Evolutionary conservation across 176 grass and related monocot species (phyloP), one percentile per base, ranked within the genome.

Genomic region (Ensete ventricosum): DNA sequence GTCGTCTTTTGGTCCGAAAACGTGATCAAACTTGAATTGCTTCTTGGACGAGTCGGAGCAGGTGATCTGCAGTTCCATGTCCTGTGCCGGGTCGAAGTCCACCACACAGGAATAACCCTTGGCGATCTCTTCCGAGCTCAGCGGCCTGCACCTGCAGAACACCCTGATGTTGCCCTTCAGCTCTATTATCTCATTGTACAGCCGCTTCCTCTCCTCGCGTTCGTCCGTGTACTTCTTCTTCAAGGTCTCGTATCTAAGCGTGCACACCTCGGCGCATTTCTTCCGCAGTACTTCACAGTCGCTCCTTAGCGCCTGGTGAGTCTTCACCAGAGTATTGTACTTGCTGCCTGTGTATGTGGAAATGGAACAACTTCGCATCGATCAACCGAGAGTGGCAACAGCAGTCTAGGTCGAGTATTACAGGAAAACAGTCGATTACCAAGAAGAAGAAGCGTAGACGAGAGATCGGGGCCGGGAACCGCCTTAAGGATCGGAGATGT

Each of bases 81-180:
- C 88, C 11, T 72, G 86, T 50, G 76, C 84, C 0, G 82, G 76
- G 29, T 99, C 77, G 8, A 89, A 76, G 52, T 99, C 83, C 68
- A 95, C 67, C 55, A 91, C 71, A 6, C 83, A 85, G 10, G 76
- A 83, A 74, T 65, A 86, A 14, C 96, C 96, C 64, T 73, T 82
- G 51, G 79, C 84, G 76, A 83, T 79, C 84, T 99, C 96, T 70
- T 88, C 79, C 1, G 77, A 78, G 73, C 76, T 95, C 16, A 95
- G 73, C 62, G 96, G 96, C 26, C 86, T 74, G 67, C 91, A 94
- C 9, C 96, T 73, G 71, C 91, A 99, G 64, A 94, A 99, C 10
- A 99, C 96, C 83, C 96, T 83, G 52, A 99, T 95, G 71, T 99
- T 99, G 16, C 96, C 96, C 81, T 79, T 89, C 74, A 95, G 64